Conservation (phyloP, 768 basidiomycete genomes). For the Boletus sp. region DNA sequence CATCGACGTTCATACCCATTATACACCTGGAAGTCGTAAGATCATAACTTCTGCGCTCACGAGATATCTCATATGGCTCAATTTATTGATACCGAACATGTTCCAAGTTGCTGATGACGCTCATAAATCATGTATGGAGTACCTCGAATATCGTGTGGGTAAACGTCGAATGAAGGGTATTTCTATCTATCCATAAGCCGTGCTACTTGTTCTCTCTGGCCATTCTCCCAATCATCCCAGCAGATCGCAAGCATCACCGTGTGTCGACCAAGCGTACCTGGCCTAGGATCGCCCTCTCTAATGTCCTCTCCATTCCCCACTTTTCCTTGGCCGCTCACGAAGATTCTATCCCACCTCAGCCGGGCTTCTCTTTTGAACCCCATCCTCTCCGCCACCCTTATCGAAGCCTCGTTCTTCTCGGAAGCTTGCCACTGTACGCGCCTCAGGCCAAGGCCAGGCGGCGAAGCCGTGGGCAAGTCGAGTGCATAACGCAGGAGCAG, state of each 20-base stretch:
- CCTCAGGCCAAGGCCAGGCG: constrained; percentile 51
- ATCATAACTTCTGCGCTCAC: neutral
- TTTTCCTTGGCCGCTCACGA: constrained; percentile 39
- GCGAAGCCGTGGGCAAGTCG: constrained; percentile 33
- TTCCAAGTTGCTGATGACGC: neutral
- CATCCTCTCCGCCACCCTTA: constrained; percentile 53
- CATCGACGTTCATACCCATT: neutral
- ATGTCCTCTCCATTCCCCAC: constrained; percentile 33
- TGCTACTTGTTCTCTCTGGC: constrained; percentile 4
- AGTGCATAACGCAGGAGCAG: constrained; percentile 49
- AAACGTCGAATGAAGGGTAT: neutral
- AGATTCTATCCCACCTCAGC: constrained; percentile 53
- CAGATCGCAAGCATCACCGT: constrained; percentile 39
- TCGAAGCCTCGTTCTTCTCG: constrained; percentile 44
- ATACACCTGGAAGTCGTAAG: neutral
- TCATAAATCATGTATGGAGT: neutral
- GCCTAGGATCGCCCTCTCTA: constrained; percentile 31
- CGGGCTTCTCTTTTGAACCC: constrained; percentile 58
- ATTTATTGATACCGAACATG: neutral
- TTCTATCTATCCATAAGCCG: constrained; percentile 9
- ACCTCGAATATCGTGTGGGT: no score
- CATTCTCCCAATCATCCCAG: constrained; percentile 38
- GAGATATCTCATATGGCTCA: neutral
- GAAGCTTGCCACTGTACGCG: constrained; percentile 64
- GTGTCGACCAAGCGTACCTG: constrained; percentile 34